Base-by-base conservation (phyloP, 345 rosid species). In the Bruguiera gymnorhiza region DNA sequence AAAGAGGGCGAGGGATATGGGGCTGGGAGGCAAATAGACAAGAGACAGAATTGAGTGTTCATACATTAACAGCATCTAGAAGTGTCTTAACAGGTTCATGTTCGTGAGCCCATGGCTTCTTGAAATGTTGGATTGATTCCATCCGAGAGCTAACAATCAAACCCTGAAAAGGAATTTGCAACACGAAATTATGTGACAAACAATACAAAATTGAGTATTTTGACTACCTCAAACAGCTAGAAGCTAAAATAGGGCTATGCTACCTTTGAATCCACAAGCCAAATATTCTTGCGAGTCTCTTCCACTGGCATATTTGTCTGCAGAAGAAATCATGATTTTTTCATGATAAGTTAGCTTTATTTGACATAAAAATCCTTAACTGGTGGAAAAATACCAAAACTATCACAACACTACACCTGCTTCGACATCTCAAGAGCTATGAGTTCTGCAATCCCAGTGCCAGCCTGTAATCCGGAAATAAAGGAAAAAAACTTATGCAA, bases 211-310 rank as follows among this genome's bases (percentile, higher is more conserved):
- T 21, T 1, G n/a, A 18, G 58, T 60, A 67, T 19, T 15, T 15
- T 9, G 31, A 11, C 6, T 24, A 16, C 60, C 16, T 21, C 48
- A 62, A 57, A 20, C 8, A 60, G 23, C 39, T 56, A 60, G 56
- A 31, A 64, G 64, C 43, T n/a, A 66, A 39, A 32, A 62, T 46
- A 61, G 48, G 72, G 57, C 43, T 43, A 43, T 43, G 56, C 62
- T 82, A 91, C 98, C 98, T 94, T 94, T 0, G 98, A 94, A 84
- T 94, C 98, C 29, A 94, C 98, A 3, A 94, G 93, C 85, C 91
- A 94, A 75, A 91, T 82, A 68, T 86, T 94, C 86, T 87, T 83
- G 63, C 97, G 91, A 78, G 94, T 70, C 82, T 89, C 94, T 68
- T 88, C 93, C 63, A 89, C 55, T 27, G 97, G 95, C 79, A 81